A percentile compares a stretch with the other conserved stretches of the same genome.
Evolutionary conservation across 345 rosid genomes (phyloP).

Genomic region (Alliaria petiolata): DNA sequence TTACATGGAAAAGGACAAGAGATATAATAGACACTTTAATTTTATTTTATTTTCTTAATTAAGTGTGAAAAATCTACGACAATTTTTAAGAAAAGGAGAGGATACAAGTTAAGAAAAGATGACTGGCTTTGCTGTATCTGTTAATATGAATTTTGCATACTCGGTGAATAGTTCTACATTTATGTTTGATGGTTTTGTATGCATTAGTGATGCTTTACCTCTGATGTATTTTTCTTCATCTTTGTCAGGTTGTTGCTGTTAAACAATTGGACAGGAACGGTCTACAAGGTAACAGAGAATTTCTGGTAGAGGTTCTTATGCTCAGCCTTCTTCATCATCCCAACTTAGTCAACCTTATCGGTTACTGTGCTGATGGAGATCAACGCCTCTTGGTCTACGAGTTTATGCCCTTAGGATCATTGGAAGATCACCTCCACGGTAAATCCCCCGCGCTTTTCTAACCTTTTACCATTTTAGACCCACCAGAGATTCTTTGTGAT

Average conservation of each 20-base stretch:
- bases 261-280: constrained; percentile 97
- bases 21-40: too few relatives aligned
- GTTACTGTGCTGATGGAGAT: constrained; percentile 99
- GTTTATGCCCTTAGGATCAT: constrained; percentile 93
- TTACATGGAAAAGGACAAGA: too few relatives aligned
- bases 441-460: constrained; percentile 20
- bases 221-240: not conserved
- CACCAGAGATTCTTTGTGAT: constrained; percentile 2
- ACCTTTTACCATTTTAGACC: not conserved
- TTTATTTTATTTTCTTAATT: too few relatives aligned
- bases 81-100: too few relatives aligned
- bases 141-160: not conserved
- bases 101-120: too few relatives aligned
- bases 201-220: not conserved
- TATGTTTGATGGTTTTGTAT: not conserved
- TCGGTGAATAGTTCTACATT: not conserved
- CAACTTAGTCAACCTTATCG: constrained; percentile 91
- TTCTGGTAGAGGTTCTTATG: constrained; percentile 98
- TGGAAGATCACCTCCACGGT: constrained; percentile 99
- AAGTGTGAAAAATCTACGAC: too few relatives aligned
- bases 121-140: too few relatives aligned
- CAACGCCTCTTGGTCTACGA: constrained; percentile 98
- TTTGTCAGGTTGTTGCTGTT: constrained; percentile 84
- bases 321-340: constrained; percentile 97
- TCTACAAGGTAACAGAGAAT: constrained; percentile 96